Conservation (phyloP, 2,329 filamentous ascomycete genomes). For the Trichoderma sp. region DNA sequence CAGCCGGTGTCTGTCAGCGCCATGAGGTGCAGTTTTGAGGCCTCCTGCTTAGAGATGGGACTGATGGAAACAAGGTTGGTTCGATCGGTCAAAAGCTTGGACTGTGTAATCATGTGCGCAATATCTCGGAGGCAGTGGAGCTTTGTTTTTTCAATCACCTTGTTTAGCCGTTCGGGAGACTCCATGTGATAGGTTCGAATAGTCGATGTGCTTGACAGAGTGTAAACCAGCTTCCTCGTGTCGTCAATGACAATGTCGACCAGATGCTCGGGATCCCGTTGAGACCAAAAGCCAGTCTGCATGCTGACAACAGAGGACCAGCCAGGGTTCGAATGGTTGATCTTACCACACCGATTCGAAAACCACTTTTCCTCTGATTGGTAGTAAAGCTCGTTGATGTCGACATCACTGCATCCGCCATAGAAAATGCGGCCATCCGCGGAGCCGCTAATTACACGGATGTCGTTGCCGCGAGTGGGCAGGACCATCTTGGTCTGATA, state of each 20-base stretch:
- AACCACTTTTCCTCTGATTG: conserved; percentile 99
- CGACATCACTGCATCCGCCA: conserved; percentile 73
- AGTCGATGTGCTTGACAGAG: conserved; percentile 81
- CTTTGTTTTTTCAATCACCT: conserved; percentile 65
- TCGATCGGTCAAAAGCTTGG: conserved; percentile 66
- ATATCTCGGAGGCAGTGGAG: conserved; percentile 67
- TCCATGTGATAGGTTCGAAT: conserved; percentile 92
- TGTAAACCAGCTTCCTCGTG: conserved; percentile 83
- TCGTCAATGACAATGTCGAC: conserved; percentile 85
- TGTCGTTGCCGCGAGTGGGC: conserved; percentile 70
- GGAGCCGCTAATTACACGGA: conserved; percentile 77
- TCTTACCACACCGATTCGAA: conserved; percentile 78
- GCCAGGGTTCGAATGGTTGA: conserved; percentile 79
- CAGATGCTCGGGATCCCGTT: conserved; percentile 61
- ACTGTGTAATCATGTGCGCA: conserved; percentile 78
- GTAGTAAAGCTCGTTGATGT: conserved; percentile 92
- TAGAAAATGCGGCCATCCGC: conserved; percentile 92
- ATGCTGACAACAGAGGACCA: conserved; percentile 63
- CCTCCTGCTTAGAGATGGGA: conserved; percentile 75
- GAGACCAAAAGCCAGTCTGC: conserved; percentile 49
- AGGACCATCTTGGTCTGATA: conserved; percentile 88
- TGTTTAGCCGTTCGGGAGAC: conserved; percentile 56
- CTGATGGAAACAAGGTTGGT: conserved; percentile 81
- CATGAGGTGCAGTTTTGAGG: conserved; percentile 82
- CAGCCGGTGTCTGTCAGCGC: conserved; percentile 88